Base-by-base conservation (phyloP, 2,329 filamentous ascomycete species). In the Calonectria pteridis region DNA sequence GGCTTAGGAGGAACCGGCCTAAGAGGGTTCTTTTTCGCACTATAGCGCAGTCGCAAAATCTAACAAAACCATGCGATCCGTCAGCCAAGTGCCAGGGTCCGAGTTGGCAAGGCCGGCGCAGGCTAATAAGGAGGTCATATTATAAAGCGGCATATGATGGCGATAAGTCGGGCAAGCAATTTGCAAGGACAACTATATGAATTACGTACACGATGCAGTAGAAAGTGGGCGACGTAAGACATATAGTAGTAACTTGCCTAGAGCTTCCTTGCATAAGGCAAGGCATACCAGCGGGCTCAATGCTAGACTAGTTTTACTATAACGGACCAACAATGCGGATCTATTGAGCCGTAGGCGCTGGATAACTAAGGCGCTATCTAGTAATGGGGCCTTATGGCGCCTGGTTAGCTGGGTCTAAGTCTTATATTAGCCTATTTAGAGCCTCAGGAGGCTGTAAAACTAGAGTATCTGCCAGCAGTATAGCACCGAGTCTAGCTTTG, bases 181-280 rank as follows among this genome's bases (percentile, higher is more conserved):
- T 49, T n/a, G 46, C 67, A 58, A 58, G 68, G 31, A 23, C 55
- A 64, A 49, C 49, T 33, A 20, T 55, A 28, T 33, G 40, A 72
- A 65, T 69, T 72, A 69, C 66, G 66, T 72, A 72, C 65, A 72
- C 65, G 40, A 26, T 26, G 50, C 40, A 62, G 40, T 59, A 20
- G 37, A 40, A 65, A 65, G 51, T 66, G 50, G 59, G 28, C 28
- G 40, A 46, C 40, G 62, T 53, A 49, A 51, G 70, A 55, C 58
- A 51, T 37, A 67, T 67, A 63, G 49, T 51, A 53, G 71, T 80
- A 76, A 78, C 68, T 58, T 77, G 65, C 70, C 51, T 62, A 69
- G 71, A 73, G 59, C 46, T 71, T 74, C 72, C 63, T 69, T 46
- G 50, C 76, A 79, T 69, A 74, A 75, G 74, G 62, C 65, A 72